Evolutionary conservation across 2,329 filamentous ascomycete genomes (phyloP).

Genomic region (Penicillium sp.): DNA sequence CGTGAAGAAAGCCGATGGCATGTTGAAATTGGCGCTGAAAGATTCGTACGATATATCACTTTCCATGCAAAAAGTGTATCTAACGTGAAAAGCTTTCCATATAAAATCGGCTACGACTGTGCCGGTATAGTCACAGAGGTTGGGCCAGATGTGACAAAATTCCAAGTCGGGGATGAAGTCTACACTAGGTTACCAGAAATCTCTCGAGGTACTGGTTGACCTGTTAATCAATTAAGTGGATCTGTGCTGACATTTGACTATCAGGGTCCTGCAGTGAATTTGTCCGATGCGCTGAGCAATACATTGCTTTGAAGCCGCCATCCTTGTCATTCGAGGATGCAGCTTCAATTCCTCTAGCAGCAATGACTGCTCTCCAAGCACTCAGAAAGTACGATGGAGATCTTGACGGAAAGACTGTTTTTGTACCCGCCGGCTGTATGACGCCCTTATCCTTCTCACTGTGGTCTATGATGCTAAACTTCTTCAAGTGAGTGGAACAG

Average conservation of each 20-base stretch:
- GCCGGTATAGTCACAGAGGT: slow-evolving; percentile 41
- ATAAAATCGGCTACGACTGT: slow-evolving; percentile 46
- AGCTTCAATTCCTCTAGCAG: slow-evolving; percentile 43
- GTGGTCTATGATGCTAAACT: not conserved
- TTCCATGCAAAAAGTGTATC: not conserved
- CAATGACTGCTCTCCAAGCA: slow-evolving; percentile 48
- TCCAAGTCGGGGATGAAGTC: slow-evolving; percentile 44
- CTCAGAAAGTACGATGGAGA: slow-evolving; percentile 47
- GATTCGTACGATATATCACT: slow-evolving; percentile 29
- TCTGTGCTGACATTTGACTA: not conserved
- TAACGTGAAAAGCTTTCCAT: slow-evolving; percentile 38
- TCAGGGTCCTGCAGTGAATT: slow-evolving; percentile 42
- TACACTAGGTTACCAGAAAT: slow-evolving; percentile 37
- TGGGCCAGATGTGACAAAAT: slow-evolving; percentile 33
- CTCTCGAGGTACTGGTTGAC: slow-evolving; percentile 27
- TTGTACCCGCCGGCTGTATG: slow-evolving; percentile 49
- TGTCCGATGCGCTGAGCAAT: slow-evolving; percentile 32
- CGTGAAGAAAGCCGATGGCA: slow-evolving; percentile 43
- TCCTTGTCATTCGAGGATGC: slow-evolving; percentile 45
- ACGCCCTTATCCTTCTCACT: not conserved
- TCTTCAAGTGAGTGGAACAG: slow-evolving; percentile 47
- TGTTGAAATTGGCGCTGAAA: slow-evolving; percentile 33
- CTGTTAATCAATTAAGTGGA: not conserved
- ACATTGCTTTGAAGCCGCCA: slow-evolving; percentile 42
- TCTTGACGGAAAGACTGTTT: slow-evolving; percentile 53